Evolutionary conservation across 805 yeast species (phyloP), one percentile per base, ranked within the genome.

Genomic region (Starmerella bombicola): DNA sequence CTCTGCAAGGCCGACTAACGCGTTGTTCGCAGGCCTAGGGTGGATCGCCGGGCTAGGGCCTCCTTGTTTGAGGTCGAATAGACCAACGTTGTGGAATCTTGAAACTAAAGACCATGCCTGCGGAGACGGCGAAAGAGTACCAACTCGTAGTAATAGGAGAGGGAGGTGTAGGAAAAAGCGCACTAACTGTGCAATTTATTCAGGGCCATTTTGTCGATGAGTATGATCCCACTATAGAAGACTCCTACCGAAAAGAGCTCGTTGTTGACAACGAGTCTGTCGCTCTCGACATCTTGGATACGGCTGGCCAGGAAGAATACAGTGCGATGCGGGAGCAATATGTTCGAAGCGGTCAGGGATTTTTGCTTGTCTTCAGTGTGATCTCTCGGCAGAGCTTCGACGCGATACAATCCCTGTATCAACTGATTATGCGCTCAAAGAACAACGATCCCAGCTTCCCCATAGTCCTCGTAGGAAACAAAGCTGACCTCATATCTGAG

Each of bases 221-320:
- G 60, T 91, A 91, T 56, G 98, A 91, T 63, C 98, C 98, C 8
- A 91, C 98, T 9, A 91, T 91, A 56, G 98, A 91, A 63, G 70
- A 65, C 51, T 63, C 68, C 19, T 65, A 66, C 51, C 72, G 95
- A 52, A 91, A 91, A 58, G 88, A 81, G 55, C 80, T 91, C 55
- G 76, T 73, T 21, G 76, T 91, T 30, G 94, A 86, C 58, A 75
- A 74, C 44, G 82, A 78, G 57, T 80, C 76, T 28, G 77, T 82
- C 1, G 68, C 81, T 19, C 63, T 80, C 48, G 98, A 91, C 60
- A 85, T 91, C 31, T 71, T 91, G 56, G 98, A 91, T 62, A 91
- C 98, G 17, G 98, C 98, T 2, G 98, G 98, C 31, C 96, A 86
- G 67, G 97, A 88, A 62, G 96, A 86, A 63, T 86, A 86, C 61